phyloP scores from a whole-genome alignment of 306 rosid genomes.

The Quercus cerris region DNA sequence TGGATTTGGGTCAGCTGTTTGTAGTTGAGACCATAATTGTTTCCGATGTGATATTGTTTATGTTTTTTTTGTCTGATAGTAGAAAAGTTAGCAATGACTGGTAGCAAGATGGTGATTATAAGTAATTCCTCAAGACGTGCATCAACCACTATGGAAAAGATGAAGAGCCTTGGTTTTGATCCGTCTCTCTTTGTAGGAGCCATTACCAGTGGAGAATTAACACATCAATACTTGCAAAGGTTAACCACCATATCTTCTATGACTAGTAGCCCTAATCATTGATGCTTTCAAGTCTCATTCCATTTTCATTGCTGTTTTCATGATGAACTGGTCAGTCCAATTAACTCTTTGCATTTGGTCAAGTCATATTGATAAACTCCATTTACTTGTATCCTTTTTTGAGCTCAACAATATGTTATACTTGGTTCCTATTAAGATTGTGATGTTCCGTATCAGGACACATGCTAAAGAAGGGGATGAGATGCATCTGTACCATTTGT shows the following conservation, averaged over 20 bases:
- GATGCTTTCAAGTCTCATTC: background rate
- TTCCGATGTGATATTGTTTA: too few relatives aligned
- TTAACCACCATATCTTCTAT: constrained; percentile 2
- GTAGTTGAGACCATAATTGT: too few relatives aligned
- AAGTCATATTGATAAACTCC: background rate
- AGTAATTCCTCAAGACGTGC: constrained; percentile 98
- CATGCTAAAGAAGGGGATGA: too few relatives aligned
- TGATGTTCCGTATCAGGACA: too few relatives aligned
- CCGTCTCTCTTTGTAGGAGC: constrained; percentile 79
- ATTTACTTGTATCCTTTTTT: background rate
- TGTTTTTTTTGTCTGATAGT: constrained; percentile 33
- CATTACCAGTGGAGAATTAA: constrained; percentile 87
- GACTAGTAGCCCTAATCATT: background rate
- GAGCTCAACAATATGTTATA: too few relatives aligned
- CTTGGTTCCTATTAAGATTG: too few relatives aligned
- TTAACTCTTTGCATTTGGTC: background rate
- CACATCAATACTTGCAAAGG: constrained; percentile 81
- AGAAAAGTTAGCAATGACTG: constrained; percentile 63
- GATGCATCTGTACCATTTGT: background rate
- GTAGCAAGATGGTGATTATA: constrained; percentile 88
- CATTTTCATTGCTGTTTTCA: background rate
- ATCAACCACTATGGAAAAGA: constrained; percentile 69
- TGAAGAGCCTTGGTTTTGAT: constrained; percentile 80
- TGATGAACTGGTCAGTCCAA: background rate
- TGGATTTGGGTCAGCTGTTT: background rate